Evolutionary conservation across 2,329 filamentous ascomycete genomes (phyloP), one percentile per base, ranked within the genome.

Genomic region (Aschersonia sp.): DNA sequence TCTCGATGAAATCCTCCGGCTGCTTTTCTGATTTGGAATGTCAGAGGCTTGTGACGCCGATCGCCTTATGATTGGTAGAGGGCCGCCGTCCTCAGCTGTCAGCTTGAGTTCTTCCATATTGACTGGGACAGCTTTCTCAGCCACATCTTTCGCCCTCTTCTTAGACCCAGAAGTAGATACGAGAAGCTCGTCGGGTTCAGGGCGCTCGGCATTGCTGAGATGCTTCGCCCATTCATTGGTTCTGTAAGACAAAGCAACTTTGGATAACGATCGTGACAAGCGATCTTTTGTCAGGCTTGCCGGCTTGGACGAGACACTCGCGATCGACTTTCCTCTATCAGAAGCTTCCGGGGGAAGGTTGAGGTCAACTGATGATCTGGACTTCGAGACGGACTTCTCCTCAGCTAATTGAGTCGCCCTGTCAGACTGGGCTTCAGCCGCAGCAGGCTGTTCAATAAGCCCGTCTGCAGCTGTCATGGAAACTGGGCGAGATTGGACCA

Each of bases 161-260:
- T 43, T 49, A 0, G 47, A 29, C 39, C 45, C 51, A 57, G 43
- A 43, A 6, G 49, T 45, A 52, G 72, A 58, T 4, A 78, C 58
- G 30, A 75, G 69, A 10, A 85, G 61, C 2, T 79, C 74, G 6
- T 87, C 81, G 1, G 75, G 63, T 44, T 80, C 75, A 1, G 87
- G 87, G 5, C 69, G 67, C 12, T 96, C 89, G 6, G 90, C 88
- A 42, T 76, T 69, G 52, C 81, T 79, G 9, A 95, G 71, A 61
- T 95, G 87, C 62, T 95, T 96, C 0, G 88, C 87, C 90, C 90
- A 97, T 65, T 97, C 90, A 54, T 94, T 94, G 2, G 88, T 96
- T 49, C 90, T 79, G 59, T 92, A 94, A 0, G 84, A 85, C 60
- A 87, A 70, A 2, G 88, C 83, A 7, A 94, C 76, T 51, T 78